phyloP scores from a whole-genome alignment of 2,329 filamentous ascomycete genomes.

The Talaromyces sp. region DNA sequence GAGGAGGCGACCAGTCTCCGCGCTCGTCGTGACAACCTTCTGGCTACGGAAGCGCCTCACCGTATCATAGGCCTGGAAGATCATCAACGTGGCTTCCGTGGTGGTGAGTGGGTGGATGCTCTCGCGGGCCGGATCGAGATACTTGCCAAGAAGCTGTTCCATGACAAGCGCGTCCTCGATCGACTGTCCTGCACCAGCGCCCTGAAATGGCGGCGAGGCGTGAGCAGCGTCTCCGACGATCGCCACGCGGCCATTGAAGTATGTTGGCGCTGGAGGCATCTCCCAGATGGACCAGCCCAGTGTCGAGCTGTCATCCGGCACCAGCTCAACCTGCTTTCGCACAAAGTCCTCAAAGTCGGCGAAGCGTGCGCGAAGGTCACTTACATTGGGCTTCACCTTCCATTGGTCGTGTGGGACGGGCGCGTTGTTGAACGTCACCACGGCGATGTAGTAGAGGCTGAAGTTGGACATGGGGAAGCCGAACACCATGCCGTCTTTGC shows the following conservation, averaged over 20 bases:
- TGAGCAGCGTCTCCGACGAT: slow-evolving; percentile 52
- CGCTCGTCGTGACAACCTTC: slow-evolving; percentile 43
- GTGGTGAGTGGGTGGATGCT: not conserved
- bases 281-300: not conserved
- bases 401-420: not conserved
- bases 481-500: not conserved
- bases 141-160: not conserved
- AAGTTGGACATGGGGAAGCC: not conserved
- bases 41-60: slow-evolving; percentile 42
- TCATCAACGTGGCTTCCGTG: slow-evolving; percentile 6
- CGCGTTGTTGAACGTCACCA: not conserved
- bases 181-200: slow-evolving; percentile 63
- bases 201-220: slow-evolving; percentile 61
- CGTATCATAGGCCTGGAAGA: slow-evolving; percentile 43
- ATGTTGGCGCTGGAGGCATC: not conserved
- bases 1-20: not conserved
- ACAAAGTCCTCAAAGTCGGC: not conserved
- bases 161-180: slow-evolving; percentile 57
- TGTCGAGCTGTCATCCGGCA: not conserved
- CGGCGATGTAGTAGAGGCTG: not conserved
- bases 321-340: not conserved
- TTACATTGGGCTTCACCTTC: not conserved
- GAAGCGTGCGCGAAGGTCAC: not conserved
- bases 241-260: not conserved
- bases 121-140: not conserved